Base-by-base conservation (phyloP, 352 stramenopile species). In the Thalassiosira ordinaria region DNA sequence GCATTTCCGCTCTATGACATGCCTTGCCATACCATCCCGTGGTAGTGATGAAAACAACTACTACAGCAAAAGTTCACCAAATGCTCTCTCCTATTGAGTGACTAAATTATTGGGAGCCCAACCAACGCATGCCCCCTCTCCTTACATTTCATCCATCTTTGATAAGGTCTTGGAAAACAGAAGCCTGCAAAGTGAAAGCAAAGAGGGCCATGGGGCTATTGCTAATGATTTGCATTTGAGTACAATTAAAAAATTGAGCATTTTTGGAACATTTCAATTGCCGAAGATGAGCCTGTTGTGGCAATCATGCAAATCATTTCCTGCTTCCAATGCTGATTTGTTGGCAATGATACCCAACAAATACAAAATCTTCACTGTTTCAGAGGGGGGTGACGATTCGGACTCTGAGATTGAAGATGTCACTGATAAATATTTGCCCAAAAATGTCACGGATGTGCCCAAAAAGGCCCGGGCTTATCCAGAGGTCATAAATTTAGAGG, bases 31-130 rank as follows among this genome's bases (percentile, higher is more conserved):
- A n/a, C n/a, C n/a, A n/a, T n/a, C n/a, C n/a, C n/a, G n/a, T 66
- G 14, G 35, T 35, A 49, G n/a, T 20, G 27, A 51, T 18, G 33
- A 52, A 20, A 16, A 2, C 31, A 61, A 33, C 16, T n/a, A n/a
- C n/a, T n/a, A n/a, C n/a, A n/a, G n/a, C n/a, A n/a, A n/a, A 72
- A 61, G 20, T 72, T 62, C 44, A 62, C 39, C 29, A 20, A 62
- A 6, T 72, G 63, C 31, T 72, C 63, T 16, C 22, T 62, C 9
- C 16, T 72, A 53, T 47, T 72, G 53, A 53, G 14, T 72, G 37
- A 49, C 47, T 33, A 37, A 44, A 63, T 6, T 63, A 3, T 33
- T 72, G 16, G 29, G 52, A 1, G 56, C 53, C 0, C 18, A 33
- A 61, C 63, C 63, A n/a, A 26, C 51, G 13, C 46, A 51, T 52